Evolutionary conservation across 2,329 filamentous ascomycete genomes (phyloP).

Genomic region (Talaromyces sp.): DNA sequence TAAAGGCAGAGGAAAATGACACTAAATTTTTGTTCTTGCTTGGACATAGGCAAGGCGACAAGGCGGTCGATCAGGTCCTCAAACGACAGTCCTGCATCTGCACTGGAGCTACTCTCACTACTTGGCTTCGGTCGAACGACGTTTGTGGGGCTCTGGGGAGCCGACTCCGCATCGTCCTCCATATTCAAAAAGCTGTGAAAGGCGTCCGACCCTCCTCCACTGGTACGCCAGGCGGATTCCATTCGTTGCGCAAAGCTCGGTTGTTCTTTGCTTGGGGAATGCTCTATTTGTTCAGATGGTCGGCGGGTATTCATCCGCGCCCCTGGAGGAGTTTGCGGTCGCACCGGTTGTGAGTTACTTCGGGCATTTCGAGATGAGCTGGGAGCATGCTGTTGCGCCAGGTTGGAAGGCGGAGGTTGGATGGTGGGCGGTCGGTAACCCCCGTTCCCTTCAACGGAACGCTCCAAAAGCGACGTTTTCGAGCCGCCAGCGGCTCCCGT

Average conservation of each 20-base stretch:
- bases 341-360: conserved; percentile 51
- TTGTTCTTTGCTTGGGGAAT: conserved; percentile 28
- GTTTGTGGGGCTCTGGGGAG: conserved; percentile 31
- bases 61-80: conserved; percentile 86
- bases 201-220: conserved; percentile 44
- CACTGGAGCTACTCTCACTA: conserved; percentile 33
- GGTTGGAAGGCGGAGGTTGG: conserved; percentile 39
- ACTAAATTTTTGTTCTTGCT: conserved; percentile 84
- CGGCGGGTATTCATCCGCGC: conserved; percentile 37
- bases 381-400: conserved; percentile 32
- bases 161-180: conserved; percentile 44
- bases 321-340: conserved; percentile 49
- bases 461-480: conserved; percentile 35
- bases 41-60: conserved; percentile 77
- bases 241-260: conserved; percentile 38
- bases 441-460: conserved; percentile 40
- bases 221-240: conserved; percentile 42
- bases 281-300: conserved; percentile 31
- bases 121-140: conserved; percentile 36
- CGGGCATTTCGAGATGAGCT: conserved; percentile 51
- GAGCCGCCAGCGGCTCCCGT: conserved; percentile 49
- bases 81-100: conserved; percentile 46
- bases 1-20: conserved; percentile 91
- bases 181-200: conserved; percentile 48
- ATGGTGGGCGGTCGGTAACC: conserved; percentile 35